phyloP scores from a whole-genome alignment of 1,284 basidiomycete species.

The Golubevia sp. region DNA sequence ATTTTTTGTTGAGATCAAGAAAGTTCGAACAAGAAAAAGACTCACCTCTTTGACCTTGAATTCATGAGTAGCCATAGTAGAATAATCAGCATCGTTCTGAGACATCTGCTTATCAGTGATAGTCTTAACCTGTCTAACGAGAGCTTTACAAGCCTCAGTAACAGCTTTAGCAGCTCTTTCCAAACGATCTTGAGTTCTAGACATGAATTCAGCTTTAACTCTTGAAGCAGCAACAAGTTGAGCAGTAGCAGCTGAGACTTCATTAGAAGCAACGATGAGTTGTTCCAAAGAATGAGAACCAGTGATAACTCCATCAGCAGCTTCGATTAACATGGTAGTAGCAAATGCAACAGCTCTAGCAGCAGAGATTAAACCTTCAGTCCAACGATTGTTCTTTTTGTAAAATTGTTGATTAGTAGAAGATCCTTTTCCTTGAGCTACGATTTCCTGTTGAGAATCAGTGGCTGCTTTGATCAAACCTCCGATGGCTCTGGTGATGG shows the following conservation, averaged over 20 bases:
- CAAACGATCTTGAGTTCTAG: conserved; percentile 92
- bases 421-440: conserved; percentile 88
- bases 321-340: conserved; percentile 94
- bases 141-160: conserved; percentile 95
- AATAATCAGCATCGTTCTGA: conserved; percentile 85
- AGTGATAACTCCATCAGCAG: conserved; percentile 93
- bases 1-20: not conserved
- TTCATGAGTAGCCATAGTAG: conserved; percentile 88
- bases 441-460: conserved; percentile 97
- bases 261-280: conserved; percentile 98
- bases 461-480: conserved; percentile 94
- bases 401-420: conserved; percentile 93
- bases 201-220: conserved; percentile 98
- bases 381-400: conserved; percentile 99
- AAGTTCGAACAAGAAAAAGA: not conserved
- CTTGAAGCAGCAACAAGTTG: conserved; percentile 97
- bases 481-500: conserved; percentile 92
- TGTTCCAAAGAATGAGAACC: conserved; percentile 97
- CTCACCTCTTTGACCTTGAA: conserved; percentile 74
- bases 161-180: conserved; percentile 97
- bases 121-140: conserved; percentile 95
- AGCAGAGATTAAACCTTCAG: conserved; percentile 96
- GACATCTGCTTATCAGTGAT: conserved; percentile 81
- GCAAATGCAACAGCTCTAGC: conserved; percentile 97
- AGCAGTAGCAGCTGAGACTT: conserved; percentile 93